phyloP scores from a whole-genome alignment of 306 rosid genomes.

The Castanopsis chinensis region DNA sequence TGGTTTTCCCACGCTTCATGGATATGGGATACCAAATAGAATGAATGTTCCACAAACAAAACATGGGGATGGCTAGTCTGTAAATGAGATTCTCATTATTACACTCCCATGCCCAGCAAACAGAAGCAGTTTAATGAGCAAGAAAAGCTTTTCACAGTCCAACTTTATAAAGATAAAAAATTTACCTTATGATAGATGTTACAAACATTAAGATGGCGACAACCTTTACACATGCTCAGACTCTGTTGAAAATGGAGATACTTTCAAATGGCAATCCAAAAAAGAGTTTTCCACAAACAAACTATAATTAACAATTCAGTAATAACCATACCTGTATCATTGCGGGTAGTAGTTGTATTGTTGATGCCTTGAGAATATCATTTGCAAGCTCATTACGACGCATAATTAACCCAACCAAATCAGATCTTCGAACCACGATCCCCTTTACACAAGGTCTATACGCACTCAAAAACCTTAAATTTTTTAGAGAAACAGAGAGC shows the following conservation, averaged over 20 bases:
- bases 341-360: conserved; percentile 70
- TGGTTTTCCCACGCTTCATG: background rate
- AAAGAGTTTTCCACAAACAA: conserved; percentile 13
- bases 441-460: conserved; percentile 47
- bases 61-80: background rate
- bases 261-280: conserved; percentile 11
- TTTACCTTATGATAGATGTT: conserved; percentile 88
- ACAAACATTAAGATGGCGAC: conserved; percentile 90
- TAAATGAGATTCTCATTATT: background rate
- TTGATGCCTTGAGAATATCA: conserved; percentile 73
- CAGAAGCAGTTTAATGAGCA: conserved; percentile 9
- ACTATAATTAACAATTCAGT: conserved; percentile 14
- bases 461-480: conserved; percentile 19
- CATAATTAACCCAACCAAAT: conserved; percentile 84
- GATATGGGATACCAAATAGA: background rate
- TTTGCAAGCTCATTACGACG: conserved; percentile 88
- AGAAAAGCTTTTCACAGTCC: background rate
- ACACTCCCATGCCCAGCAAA: background rate
- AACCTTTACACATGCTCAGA: conserved; percentile 70
- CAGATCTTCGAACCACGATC: conserved; percentile 72
- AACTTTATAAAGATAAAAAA: conserved; percentile 12
- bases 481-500: conserved; percentile 15
- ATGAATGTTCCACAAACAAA: background rate
- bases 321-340: conserved; percentile 58
- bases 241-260: conserved; percentile 47